Evolutionary conservation across 768 basidiomycete genomes (phyloP), one percentile per base, ranked within the genome.

Genomic region (Russula ochroleuca): DNA sequence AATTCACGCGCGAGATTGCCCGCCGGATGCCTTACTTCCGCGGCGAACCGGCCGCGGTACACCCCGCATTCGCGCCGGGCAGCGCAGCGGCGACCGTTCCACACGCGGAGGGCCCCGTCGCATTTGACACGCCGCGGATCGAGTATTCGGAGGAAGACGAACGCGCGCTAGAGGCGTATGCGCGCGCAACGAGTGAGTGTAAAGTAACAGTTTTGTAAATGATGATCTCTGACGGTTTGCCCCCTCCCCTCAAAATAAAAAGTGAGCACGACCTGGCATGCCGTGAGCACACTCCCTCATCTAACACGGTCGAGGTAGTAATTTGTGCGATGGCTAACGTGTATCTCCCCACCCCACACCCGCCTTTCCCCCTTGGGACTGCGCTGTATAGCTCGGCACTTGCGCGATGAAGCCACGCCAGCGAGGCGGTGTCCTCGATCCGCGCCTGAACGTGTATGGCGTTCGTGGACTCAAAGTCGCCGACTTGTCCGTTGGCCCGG

Each of bases 381-480:
- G 61, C 28, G 50, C 2, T 60, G n/a, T 11, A 19, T 23, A 86
- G 84, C 75, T 85, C 19, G 85, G 85, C 45, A 87, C 85, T 0
- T 87, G 85, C 62, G 80, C 84, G 0, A 87, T 88, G 86, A 86
- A 86, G 69, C 78, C 84, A 4, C 78, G 80, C 21, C 77, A 81
- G 19, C 61, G 78, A 45, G 81, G 79, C 6, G 86, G 86, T 15
- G 87, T 88, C 5, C 83, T 89, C 9, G 84, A 89, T 68, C 57
- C 79, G 35, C 74, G 74, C n/a, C 72, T 88, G 45, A 84, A 84
- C 65, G 85, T 89, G 14, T 86, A 88, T 64, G 85, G 84, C 0
- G 77, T 83, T 1, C 65, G 75, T 66, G 78, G 78, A 33, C 74
- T 88, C 55, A 85, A 87, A 69, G 79, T 89, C 28, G 84, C 68